Evolutionary conservation across 2,329 filamentous ascomycete genomes (phyloP), one percentile per base, ranked within the genome.

Genomic region (Fusarium proliferatum): DNA sequence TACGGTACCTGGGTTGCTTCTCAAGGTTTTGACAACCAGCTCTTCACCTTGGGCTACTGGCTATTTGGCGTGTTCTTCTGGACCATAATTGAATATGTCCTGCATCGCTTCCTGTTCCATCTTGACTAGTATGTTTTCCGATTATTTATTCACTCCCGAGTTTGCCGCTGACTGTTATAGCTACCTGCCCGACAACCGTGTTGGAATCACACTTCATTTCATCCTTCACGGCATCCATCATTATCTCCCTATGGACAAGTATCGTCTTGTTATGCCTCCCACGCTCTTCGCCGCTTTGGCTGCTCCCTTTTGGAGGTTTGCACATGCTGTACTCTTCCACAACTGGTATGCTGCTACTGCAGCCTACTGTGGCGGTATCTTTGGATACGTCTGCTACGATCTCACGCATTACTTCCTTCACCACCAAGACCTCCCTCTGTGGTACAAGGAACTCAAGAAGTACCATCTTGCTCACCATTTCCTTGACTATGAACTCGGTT

Each of bases 171-270:
- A 85, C 72, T 28, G 49, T 21, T 61, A 28, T 72, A 97, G 94
- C 53, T 94, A 91, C 80, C 92, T 99, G 16, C 96, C 96, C 1
- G 94, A 99, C 81, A 97, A 98, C 82, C 89, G 94, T 62, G 92
- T 94, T n/a, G 92, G 89, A 73, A 86, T 99, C 67, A 97, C 94
- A 0, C 77, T 92, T 26, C 96, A 99, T 82, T 99, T 99, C 85
- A 85, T 98, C 45, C 93, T 99, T 33, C 96, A 99, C 79, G 96
- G 96, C 72, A 94, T 99, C 72, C 96, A 99, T 81, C 96, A 99
- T 84, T 99, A 98, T 83, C 89, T 99, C 9, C 96, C 96, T n/a
- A 98, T 99, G 96, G 96, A 99, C 85, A 96, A 92, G 80, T 96
- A 97, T 79, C 92, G 96, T 69, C 91, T 99, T 15, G 96, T 99